Evolutionary conservation across 208 protist genomes (phyloP).

Genomic region (Angomonas ambiguus): DNA sequence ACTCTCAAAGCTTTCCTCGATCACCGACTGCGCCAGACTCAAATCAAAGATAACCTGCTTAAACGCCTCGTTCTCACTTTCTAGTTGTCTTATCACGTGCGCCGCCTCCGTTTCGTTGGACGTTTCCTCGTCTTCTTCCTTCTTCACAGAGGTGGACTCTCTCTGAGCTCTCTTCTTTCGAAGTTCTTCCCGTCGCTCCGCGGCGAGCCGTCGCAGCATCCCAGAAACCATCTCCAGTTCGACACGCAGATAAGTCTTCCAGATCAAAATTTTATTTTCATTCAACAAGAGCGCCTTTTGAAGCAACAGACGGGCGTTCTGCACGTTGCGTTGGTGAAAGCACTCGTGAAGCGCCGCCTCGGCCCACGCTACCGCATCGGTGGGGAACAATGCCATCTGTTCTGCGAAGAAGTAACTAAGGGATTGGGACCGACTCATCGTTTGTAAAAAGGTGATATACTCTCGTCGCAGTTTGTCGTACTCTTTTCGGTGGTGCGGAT

Average conservation of each 20-base stretch:
- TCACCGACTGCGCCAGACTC: constrained; percentile 52
- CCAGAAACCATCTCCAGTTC: constrained; percentile 67
- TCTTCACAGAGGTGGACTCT: constrained; percentile 10
- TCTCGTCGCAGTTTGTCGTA: neutral
- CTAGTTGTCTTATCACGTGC: constrained; percentile 26
- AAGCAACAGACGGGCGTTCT: constrained; percentile 70
- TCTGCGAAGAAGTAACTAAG: constrained; percentile 75
- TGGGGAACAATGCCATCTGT: constrained; percentile 65
- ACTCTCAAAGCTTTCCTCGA: constrained; percentile 43
- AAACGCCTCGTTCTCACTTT: constrained; percentile 55
- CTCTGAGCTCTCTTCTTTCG: constrained; percentile 11
- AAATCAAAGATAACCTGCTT: constrained; percentile 60
- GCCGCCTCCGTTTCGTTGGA: constrained; percentile 8
- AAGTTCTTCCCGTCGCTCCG: constrained; percentile 24
- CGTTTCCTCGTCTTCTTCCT: constrained; percentile 14
- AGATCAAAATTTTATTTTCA: constrained; percentile 42
- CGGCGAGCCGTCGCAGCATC: constrained; percentile 44
- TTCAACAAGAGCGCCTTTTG: constrained; percentile 79
- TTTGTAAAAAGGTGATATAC: constrained; percentile 49
- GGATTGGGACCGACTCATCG: constrained; percentile 40
- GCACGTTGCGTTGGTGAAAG: constrained; percentile 46
- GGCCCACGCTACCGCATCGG: constrained; percentile 60
- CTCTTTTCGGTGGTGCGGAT: neutral
- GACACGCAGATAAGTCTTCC: constrained; percentile 59
- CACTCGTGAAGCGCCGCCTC: constrained; percentile 76